Percentiles rank a stretch among this genome's conserved stretches.
phyloP scores from a whole-genome alignment of 805 yeast genomes.

The Candida tammaniensis region DNA sequence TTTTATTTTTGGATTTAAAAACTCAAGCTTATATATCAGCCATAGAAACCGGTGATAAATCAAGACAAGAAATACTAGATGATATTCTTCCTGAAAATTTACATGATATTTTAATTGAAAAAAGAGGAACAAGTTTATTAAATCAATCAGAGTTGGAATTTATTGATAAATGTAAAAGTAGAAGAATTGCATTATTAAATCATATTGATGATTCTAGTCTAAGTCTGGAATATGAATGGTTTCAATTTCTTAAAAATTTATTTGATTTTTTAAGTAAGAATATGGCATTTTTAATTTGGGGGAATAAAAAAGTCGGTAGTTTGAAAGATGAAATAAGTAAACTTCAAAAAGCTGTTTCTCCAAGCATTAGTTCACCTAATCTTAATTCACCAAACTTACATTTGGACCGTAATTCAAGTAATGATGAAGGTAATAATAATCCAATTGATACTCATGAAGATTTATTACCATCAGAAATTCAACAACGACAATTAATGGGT shows the following conservation, averaged over 20 bases:
- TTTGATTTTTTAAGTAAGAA: constrained; percentile 76
- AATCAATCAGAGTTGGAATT: constrained; percentile 82
- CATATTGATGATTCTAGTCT: constrained; percentile 49
- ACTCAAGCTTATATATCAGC: constrained; percentile 96
- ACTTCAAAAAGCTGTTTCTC: too few species aligned
- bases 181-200: constrained; percentile 60
- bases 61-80: constrained; percentile 64
- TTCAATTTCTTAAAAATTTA: constrained; percentile 73
- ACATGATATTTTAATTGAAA: constrained; percentile 41
- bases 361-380: background rate
- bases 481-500: constrained; percentile 42
- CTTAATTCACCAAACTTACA: too few species aligned
- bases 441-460: too few species aligned
- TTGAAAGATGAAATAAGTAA: constrained; percentile 1
- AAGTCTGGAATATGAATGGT: constrained; percentile 80
- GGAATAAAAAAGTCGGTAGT: constrained; percentile 38
- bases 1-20: constrained; percentile 77
- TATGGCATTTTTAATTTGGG: constrained; percentile 71
- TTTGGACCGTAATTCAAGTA: too few species aligned
- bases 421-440: too few species aligned
- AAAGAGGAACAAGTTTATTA: constrained; percentile 37
- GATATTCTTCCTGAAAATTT: constrained; percentile 72
- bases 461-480: constrained; percentile 42
- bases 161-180: constrained; percentile 63
- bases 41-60: constrained; percentile 58